phyloP scores from a whole-genome alignment of 208 protist genomes.

The Novymonas esmeraldas region DNA sequence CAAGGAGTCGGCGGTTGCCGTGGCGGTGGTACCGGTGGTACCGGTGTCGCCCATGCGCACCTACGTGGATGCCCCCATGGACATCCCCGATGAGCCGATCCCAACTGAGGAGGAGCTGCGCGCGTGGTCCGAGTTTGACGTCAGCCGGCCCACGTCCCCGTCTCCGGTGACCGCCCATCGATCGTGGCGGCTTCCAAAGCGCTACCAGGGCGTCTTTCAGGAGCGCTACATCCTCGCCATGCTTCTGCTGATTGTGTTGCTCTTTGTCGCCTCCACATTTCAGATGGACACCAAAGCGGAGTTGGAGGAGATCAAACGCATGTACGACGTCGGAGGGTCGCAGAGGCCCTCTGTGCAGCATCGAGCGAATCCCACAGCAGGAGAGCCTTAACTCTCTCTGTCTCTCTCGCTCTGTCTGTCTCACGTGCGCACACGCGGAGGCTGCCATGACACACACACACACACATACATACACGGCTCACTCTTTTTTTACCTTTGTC shows the following conservation, averaged over 20 bases:
- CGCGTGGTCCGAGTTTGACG: constrained; percentile 27
- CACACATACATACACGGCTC: no score
- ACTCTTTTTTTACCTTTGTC: not conserved
- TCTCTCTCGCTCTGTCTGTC: no score
- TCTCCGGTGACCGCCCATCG: not conserved
- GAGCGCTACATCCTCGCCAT: constrained; percentile 28
- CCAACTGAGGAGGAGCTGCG: constrained; percentile 28
- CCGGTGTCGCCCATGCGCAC: constrained; percentile 6
- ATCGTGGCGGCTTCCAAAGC: constrained; percentile 7
- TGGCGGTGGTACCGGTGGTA: constrained; percentile 1
- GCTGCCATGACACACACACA: no score
- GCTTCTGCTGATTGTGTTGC: constrained; percentile 9
- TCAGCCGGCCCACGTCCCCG: constrained; percentile 17
- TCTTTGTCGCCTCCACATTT: constrained; percentile 27
- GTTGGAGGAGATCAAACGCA: constrained; percentile 34
- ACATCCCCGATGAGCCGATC: constrained; percentile 21
- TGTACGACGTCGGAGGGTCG: constrained; percentile 23
- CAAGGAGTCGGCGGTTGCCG: constrained; percentile 17
- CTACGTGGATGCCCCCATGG: constrained; percentile 2
- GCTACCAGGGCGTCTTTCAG: constrained; percentile 28
- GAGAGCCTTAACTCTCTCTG: no score
- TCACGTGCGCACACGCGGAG: no score
- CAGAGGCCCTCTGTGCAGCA: not conserved
- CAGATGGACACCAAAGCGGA: constrained; percentile 28
- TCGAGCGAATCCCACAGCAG: not conserved